A percentile compares a stretch with the other conserved stretches of the same genome.
These are phyloP conservation scores for Xerocomus subilludens DNA, from an alignment of 1,284 basidiomycete genomes.

Conservation along the genomic window DNA sequence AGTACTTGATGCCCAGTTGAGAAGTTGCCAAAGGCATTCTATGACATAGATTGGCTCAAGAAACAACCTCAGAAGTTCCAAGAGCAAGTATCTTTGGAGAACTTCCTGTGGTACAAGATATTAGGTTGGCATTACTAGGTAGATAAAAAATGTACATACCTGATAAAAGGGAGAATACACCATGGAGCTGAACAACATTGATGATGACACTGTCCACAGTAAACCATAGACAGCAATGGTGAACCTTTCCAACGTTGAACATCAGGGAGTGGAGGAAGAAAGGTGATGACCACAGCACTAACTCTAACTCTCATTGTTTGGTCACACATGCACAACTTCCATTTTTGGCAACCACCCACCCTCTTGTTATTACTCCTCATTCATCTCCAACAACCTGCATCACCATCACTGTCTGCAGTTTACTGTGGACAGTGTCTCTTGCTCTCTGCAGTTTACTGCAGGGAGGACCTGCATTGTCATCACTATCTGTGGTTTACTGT, in stretches of 20 bases:
- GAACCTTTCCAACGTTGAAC: background rate
- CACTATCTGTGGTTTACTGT: too few species aligned
- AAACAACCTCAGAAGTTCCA: background rate
- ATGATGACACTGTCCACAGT: background rate
- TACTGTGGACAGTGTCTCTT: background rate
- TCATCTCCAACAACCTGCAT: background rate
- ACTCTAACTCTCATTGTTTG: too few species aligned
- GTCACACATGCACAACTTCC: too few species aligned
- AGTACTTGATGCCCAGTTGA: background rate
- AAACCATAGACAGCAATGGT: background rate
- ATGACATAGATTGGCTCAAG: background rate
- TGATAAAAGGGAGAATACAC: too few species aligned
- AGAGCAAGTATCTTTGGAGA: background rate
- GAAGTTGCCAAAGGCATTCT: background rate
- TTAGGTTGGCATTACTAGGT: conserved; percentile 1
- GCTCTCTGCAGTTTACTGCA: too few species aligned
- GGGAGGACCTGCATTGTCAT: too few species aligned
- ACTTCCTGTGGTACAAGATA: background rate
- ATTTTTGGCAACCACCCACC: too few species aligned
- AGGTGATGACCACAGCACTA: too few species aligned
- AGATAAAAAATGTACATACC: background rate
- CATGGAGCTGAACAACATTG: too few species aligned
- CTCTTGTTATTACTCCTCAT: too few species aligned
- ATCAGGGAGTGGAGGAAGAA: background rate
- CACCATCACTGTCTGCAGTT: background rate